These are phyloP conservation scores for Ambrosia artemisiifolia DNA, from an alignment of 129 eudicot genomes.

Conservation along the genomic window DNA sequence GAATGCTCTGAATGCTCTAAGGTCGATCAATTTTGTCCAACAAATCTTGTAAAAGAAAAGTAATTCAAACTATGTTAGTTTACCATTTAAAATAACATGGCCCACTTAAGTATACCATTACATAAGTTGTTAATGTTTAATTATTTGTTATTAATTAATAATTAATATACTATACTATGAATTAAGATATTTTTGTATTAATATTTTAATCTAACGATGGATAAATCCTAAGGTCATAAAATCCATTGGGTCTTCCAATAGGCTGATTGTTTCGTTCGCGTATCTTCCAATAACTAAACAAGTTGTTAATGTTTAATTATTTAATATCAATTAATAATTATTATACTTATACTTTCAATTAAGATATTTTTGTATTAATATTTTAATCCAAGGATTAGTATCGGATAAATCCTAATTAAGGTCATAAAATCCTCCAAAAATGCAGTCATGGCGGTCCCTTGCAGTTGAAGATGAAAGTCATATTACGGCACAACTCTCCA, in stretches of 20 bases:
- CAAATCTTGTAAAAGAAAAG: no score
- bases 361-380: not conserved
- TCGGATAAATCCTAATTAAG: not conserved
- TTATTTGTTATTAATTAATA: no score
- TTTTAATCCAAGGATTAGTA: not conserved
- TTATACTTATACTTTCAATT: not conserved
- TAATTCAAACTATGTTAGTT: no score
- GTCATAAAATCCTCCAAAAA: not conserved
- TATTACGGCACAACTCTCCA: conserved; percentile 11
- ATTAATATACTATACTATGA: not conserved
- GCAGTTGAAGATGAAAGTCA: conserved; percentile 7
- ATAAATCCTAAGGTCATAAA: conserved; percentile 6
- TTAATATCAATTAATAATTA: not conserved
- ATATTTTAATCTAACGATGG: not conserved
- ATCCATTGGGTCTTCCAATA: no score
- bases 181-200: not conserved
- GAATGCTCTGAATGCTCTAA: no score
- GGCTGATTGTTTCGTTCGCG: no score
- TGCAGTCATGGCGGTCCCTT: conserved; percentile 22
- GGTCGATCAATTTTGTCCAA: no score
- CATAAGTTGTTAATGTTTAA: not conserved
- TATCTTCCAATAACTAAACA: no score
- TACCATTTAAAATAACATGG: no score
- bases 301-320: not conserved
- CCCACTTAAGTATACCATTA: not conserved